Conservation (phyloP, 768 basidiomycete species). For the Phanerochaete sordida region DNA sequence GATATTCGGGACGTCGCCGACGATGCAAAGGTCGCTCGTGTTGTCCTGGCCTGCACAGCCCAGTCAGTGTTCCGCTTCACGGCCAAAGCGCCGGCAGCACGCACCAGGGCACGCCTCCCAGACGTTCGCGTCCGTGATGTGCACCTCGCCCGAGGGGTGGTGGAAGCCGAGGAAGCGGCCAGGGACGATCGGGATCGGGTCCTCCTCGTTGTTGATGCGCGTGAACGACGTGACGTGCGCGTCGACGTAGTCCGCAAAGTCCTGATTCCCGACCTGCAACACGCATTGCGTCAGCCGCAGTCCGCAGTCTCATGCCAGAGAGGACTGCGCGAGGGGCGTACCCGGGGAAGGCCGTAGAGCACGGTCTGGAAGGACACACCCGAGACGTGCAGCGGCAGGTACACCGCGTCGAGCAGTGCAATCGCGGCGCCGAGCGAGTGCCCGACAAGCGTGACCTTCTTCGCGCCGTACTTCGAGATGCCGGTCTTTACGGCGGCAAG, state of each 20-base stretch:
- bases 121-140: constrained; percentile 34
- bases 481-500: constrained; percentile 42
- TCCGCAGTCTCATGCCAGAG: too few relatives aligned
- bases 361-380: constrained; percentile 30
- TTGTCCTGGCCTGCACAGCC: constrained; percentile 49
- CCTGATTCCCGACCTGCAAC: constrained; percentile 48
- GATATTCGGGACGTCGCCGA: constrained; percentile 50
- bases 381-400: constrained; percentile 33
- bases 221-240: constrained; percentile 34
- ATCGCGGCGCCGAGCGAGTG: constrained; percentile 41
- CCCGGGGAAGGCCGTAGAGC: constrained; percentile 34
- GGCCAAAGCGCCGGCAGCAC: background rate
- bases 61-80: too few relatives aligned
- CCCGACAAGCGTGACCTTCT: constrained; percentile 40
- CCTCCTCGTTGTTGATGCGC: constrained; percentile 48
- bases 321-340: constrained; percentile 10
- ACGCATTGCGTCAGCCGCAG: background rate
- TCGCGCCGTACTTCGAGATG: constrained; percentile 32
- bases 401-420: constrained; percentile 35
- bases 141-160: constrained; percentile 36
- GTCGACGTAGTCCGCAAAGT: constrained; percentile 52
- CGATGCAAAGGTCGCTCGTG: constrained; percentile 40
- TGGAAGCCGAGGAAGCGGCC: constrained; percentile 39
- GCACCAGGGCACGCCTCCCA: constrained; percentile 46
- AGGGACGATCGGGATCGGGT: constrained; percentile 29